Evolutionary conservation across 768 basidiomycete species (phyloP), one percentile per base, ranked within the genome.

Genomic region (Lactifluus pinguis): DNA sequence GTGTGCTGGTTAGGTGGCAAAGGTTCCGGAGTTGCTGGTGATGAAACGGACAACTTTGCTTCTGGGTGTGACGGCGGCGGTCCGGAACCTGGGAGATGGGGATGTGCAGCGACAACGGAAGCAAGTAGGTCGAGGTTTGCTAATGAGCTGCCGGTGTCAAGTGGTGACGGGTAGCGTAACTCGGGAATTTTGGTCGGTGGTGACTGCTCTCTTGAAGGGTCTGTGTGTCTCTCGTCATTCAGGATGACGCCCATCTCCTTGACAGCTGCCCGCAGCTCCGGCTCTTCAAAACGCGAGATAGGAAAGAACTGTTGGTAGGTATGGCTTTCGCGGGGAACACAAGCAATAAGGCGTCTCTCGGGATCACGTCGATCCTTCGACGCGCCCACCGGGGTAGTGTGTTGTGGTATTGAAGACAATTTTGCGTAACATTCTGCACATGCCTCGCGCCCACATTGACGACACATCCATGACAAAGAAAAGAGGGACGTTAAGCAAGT

Each of bases 401-500:
- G 77, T 3, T 76, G 73, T 30, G 75, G 76, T 62, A 80, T 81
- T 61, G 75, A 72, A 4, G 84, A 87, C 34, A 88, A 74, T 10
- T 84, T 81, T 55, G 74, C 76, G 67, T 82, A 89, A 69, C 94
- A 97, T 58, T 90, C 88, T 1, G 84, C 78, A 69, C 94, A 98
- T 13, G 88, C 84, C 72, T 97, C 94, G 7, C 91, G 83, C 5
- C 92, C 94, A 70, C 94, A 98, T 48, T 82, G 68, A 17, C 87
- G 81, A 71, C 93, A 95, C 81, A 94, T 89, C 84, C 89, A 95
- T 21, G 85, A 87, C 60, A 83, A 84, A 8, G 88, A 86, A 72
- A 95, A 95, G 63, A 95, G 83, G 13, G 93, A 94, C 4, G 91
- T 94, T 77, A 91, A 86, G 72, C 93, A 97, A 4, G 89, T 92